Percentiles rank a stretch among this genome's conserved stretches.
Evolutionary conservation across 176 grass and related monocot genomes (phyloP).

Genomic region (Carex pumila): DNA sequence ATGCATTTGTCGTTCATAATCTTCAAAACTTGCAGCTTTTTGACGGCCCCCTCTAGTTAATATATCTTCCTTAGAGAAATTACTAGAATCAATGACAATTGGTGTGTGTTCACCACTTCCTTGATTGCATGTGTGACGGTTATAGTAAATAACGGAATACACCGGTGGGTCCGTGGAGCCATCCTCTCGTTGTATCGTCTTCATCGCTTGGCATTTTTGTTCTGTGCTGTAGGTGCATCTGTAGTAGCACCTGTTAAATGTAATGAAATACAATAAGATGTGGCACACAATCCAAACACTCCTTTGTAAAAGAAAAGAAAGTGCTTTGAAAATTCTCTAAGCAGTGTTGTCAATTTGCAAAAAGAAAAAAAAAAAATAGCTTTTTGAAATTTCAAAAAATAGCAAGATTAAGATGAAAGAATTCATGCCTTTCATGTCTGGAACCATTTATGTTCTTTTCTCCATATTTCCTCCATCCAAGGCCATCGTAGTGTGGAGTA

Average conservation of each 20-base stretch:
- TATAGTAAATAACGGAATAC: background rate
- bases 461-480: constrained; percentile 66
- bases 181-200: constrained; percentile 7
- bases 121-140: background rate
- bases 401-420: background rate
- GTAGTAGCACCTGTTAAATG: constrained; percentile 11
- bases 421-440: constrained; percentile 38
- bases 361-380: background rate
- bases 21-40: background rate
- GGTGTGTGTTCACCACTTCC: background rate
- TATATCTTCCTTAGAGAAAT: background rate
- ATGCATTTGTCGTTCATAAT: background rate
- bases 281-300: background rate
- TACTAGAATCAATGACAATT: background rate
- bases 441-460: constrained; percentile 46
- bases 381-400: background rate
- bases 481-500: constrained; percentile 37
- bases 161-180: background rate
- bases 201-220: constrained; percentile 1
- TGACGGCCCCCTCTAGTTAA: background rate
- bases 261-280: background rate
- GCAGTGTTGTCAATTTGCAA: background rate
- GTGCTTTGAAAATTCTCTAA: background rate
- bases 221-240: constrained; percentile 10
- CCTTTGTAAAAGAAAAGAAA: background rate